A percentile compares a stretch with the other conserved stretches of the same genome.
phyloP scores from a whole-genome alignment of 2,329 filamentous ascomycete species.

The Mollisiaceae sp. region DNA sequence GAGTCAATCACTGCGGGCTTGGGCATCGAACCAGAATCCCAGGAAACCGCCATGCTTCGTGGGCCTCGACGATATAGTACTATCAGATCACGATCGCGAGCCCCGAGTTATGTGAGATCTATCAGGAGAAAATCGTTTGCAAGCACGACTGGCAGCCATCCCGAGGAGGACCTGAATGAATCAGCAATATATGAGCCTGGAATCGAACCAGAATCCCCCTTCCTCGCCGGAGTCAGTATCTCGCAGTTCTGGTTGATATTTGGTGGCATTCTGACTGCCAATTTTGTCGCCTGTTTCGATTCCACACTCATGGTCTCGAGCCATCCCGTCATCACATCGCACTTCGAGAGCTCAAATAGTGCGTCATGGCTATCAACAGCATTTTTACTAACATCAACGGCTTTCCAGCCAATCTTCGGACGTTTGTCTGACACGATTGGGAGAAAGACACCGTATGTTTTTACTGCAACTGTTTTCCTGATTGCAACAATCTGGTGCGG shows the following conservation, averaged over 20 bases:
- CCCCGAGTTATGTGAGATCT: slow-evolving; percentile 30
- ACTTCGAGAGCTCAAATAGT: slow-evolving; percentile 77
- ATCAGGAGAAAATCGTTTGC: slow-evolving; percentile 32
- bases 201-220: slow-evolving; percentile 36
- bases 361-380: slow-evolving; percentile 84
- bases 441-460: slow-evolving; percentile 68
- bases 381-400: slow-evolving; percentile 77
- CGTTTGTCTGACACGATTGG: slow-evolving; percentile 77
- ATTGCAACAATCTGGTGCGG: slow-evolving; percentile 72
- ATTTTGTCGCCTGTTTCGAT: slow-evolving; percentile 71
- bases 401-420: slow-evolving; percentile 76
- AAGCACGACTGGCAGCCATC: slow-evolving; percentile 29
- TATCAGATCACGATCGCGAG: slow-evolving; percentile 22
- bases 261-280: slow-evolving; percentile 59
- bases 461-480: slow-evolving; percentile 66
- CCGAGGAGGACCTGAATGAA: slow-evolving; percentile 24
- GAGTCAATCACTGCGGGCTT: slow-evolving; percentile 38
- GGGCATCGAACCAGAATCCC: slow-evolving; percentile 39
- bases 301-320: slow-evolving; percentile 81
- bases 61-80: slow-evolving; percentile 36
- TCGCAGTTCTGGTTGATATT: slow-evolving; percentile 68
- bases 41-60: slow-evolving; percentile 41
- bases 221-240: slow-evolving; percentile 50
- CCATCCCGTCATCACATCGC: slow-evolving; percentile 81
- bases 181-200: slow-evolving; percentile 17